These are phyloP conservation scores for Pogostemon cablin DNA, from an alignment of 257 asterid species.

Conservation along the genomic window DNA sequence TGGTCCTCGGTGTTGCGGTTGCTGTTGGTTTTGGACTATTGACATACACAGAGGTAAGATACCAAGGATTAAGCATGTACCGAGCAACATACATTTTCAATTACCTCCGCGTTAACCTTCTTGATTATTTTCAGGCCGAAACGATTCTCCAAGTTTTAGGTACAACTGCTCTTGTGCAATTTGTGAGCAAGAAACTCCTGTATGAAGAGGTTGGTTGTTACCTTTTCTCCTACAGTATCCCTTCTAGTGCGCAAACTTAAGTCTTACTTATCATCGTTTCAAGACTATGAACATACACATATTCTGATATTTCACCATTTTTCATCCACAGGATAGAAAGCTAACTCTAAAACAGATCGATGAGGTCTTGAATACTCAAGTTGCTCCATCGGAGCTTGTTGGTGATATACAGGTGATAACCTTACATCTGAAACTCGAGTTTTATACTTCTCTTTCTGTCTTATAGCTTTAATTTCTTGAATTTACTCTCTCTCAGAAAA, in stretches of 20 bases:
- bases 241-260: background rate
- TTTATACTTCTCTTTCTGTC: background rate
- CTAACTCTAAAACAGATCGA: constrained; percentile 72
- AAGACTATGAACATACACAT: background rate
- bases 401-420: constrained; percentile 78
- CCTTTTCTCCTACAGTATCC: background rate
- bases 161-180: constrained; percentile 80
- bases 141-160: constrained; percentile 86
- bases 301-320: constrained; percentile 17
- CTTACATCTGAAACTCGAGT: background rate
- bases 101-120: constrained; percentile 14
- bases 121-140: constrained; percentile 63
- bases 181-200: constrained; percentile 83
- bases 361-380: constrained; percentile 65
- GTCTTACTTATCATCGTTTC: background rate
- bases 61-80: background rate
- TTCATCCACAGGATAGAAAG: constrained; percentile 76
- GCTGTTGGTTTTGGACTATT: constrained; percentile 78
- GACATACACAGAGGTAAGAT: constrained; percentile 79
- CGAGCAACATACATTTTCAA: background rate
- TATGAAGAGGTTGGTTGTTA: constrained; percentile 72
- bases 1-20: constrained; percentile 69
- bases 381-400: constrained; percentile 80
- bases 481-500: constrained; percentile 51
- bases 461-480: background rate